These are phyloP conservation scores for Phaeolepiota aurea DNA, from an alignment of 768 basidiomycete species.

Conservation along the genomic window DNA sequence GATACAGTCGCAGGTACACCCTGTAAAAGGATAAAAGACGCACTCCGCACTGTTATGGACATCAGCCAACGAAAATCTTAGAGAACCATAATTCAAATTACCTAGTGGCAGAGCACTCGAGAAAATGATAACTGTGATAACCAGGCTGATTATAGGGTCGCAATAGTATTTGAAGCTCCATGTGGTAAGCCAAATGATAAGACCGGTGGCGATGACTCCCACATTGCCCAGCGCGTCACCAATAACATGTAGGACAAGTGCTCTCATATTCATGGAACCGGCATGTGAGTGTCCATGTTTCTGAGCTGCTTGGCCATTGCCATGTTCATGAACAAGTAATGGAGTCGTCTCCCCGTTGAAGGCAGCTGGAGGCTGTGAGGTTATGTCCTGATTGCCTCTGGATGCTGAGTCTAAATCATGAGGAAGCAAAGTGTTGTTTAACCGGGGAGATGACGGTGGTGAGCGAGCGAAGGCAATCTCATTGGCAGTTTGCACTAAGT, in stretches of 20 bases:
- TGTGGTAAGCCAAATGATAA: slow-evolving; percentile 85
- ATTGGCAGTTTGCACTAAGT: slow-evolving; percentile 75
- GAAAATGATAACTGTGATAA: slow-evolving; percentile 96
- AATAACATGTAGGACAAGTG: slow-evolving; percentile 86
- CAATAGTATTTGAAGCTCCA: slow-evolving; percentile 87
- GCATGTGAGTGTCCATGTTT: slow-evolving; percentile 26
- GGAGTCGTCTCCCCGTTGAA: slow-evolving; percentile 33
- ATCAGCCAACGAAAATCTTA: too few species aligned
- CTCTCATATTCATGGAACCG: slow-evolving; percentile 98
- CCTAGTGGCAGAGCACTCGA: slow-evolving; percentile 89
- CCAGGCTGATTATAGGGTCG: slow-evolving; percentile 87
- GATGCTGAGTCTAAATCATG: slow-evolving; percentile 1
- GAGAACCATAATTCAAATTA: too few species aligned
- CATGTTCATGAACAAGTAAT: slow-evolving; percentile 22
- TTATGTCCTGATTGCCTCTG: not conserved
- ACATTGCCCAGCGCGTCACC: slow-evolving; percentile 98
- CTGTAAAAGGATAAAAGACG: slow-evolving; percentile 92
- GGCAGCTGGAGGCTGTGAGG: not conserved
- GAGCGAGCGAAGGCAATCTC: slow-evolving; percentile 58
- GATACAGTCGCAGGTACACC: slow-evolving; percentile 88
- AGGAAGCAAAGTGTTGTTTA: slow-evolving; percentile 18
- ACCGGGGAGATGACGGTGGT: slow-evolving; percentile 12
- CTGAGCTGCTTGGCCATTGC: slow-evolving; percentile 6
- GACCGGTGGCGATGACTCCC: slow-evolving; percentile 91
- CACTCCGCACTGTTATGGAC: slow-evolving; percentile 84